Evolutionary conservation across 441 rosid genomes (phyloP).

Genomic region (Pelargonium cotyledonis): DNA sequence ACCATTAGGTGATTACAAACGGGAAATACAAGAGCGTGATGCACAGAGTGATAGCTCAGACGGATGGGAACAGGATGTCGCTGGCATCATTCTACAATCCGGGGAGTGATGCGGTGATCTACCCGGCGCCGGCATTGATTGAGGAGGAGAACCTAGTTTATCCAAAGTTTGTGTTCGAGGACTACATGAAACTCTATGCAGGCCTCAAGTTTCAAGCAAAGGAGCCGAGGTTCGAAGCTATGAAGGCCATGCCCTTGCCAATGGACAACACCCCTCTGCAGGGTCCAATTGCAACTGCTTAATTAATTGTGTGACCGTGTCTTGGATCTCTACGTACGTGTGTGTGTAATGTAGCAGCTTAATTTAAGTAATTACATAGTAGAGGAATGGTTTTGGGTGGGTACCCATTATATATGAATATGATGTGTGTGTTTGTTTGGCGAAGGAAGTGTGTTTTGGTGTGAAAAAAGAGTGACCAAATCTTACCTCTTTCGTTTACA

Average conservation of each 20-base stretch:
- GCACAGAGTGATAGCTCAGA: slow-evolving; percentile 60
- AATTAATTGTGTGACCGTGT: neutral
- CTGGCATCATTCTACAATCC: slow-evolving; percentile 81
- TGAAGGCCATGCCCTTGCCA: slow-evolving; percentile 36
- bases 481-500: too few relatives aligned
- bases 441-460: too few relatives aligned
- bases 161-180: slow-evolving; percentile 72
- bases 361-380: too few relatives aligned
- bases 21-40: slow-evolving; percentile 71
- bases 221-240: slow-evolving; percentile 72
- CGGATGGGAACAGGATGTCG: slow-evolving; percentile 69
- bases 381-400: too few relatives aligned
- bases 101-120: slow-evolving; percentile 54
- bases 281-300: slow-evolving; percentile 34
- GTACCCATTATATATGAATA: too few relatives aligned
- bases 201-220: slow-evolving; percentile 68
- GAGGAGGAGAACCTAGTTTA: slow-evolving; percentile 31
- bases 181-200: slow-evolving; percentile 68
- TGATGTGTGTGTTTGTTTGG: too few relatives aligned
- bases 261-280: neutral
- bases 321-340: too few relatives aligned
- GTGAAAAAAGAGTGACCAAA: too few relatives aligned
- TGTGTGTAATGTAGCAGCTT: too few relatives aligned
- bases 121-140: slow-evolving; percentile 50
- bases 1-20: slow-evolving; percentile 76